Conservation (phyloP, 306 rosid genomes). For the Vachellia pachyceras region DNA sequence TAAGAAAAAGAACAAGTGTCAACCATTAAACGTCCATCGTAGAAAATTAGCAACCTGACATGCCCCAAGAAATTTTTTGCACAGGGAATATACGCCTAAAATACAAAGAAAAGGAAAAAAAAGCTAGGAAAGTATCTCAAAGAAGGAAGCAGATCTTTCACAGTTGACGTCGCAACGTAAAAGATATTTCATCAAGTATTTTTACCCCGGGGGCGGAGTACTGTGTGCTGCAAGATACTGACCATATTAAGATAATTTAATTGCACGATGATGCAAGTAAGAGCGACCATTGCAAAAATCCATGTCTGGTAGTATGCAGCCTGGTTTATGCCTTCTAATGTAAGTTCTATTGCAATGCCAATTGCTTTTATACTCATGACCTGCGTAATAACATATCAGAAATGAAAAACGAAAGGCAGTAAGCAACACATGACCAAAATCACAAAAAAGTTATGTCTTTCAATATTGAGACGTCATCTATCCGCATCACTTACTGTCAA, state of each 20-base stretch:
- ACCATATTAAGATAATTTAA: slow-evolving; percentile 87
- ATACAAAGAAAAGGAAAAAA: slow-evolving; percentile 17
- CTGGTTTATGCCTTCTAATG: slow-evolving; percentile 84
- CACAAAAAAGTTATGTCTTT: slow-evolving; percentile 21
- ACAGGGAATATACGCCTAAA: neutral
- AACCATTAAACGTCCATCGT: neutral
- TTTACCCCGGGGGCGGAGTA: neutral
- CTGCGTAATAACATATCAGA: slow-evolving; percentile 46
- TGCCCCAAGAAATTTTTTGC: slow-evolving; percentile 3
- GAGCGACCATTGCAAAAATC: slow-evolving; percentile 77
- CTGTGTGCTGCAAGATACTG: slow-evolving; percentile 23
- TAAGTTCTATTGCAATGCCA: slow-evolving; percentile 87
- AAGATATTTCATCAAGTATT: neutral
- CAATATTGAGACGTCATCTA: slow-evolving; percentile 7
- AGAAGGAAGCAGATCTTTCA: slow-evolving; percentile 5
- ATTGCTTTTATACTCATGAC: slow-evolving; percentile 93
- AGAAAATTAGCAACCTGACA: slow-evolving; percentile 3
- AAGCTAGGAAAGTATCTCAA: slow-evolving; percentile 16
- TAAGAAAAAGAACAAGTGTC: neutral
- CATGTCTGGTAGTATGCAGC: slow-evolving; percentile 72
- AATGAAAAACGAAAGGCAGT: slow-evolving; percentile 22
- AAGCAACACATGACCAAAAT: slow-evolving; percentile 19
- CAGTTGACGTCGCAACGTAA: neutral
- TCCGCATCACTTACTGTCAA: slow-evolving; percentile 65
- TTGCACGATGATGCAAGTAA: slow-evolving; percentile 75